Evolutionary conservation across 176 grass and related monocot genomes (phyloP).

Genomic region (Carex littledalei): DNA sequence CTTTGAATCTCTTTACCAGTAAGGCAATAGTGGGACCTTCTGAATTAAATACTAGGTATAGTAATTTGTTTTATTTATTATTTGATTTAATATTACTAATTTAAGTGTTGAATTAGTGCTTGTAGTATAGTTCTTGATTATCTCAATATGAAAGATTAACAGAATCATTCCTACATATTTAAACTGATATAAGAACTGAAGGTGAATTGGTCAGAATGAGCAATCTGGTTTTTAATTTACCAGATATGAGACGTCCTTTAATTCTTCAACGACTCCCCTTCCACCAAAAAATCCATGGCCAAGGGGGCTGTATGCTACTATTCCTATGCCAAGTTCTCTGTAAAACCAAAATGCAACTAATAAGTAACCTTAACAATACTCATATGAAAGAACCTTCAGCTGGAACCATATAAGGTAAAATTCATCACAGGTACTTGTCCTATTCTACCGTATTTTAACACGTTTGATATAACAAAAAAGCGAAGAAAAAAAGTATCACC

Average conservation of each 20-base stretch:
- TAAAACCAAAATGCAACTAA: background rate
- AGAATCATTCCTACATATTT: background rate
- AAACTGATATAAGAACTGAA: background rate
- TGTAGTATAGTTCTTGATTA: background rate
- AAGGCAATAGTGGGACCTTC: background rate
- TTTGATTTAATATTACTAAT: background rate
- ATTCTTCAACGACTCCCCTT: constrained; percentile 39
- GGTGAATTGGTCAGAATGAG: background rate
- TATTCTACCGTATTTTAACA: background rate
- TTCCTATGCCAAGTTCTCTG: constrained; percentile 80
- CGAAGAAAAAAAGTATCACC: constrained; percentile 15
- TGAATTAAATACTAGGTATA: background rate
- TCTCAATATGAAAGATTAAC: background rate
- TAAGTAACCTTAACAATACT: background rate
- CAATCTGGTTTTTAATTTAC: constrained; percentile 18
- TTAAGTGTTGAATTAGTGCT: background rate
- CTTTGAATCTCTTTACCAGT: background rate
- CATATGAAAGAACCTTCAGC: background rate
- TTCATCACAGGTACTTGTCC: background rate
- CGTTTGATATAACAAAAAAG: background rate
- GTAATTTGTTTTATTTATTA: background rate
- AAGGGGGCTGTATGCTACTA: constrained; percentile 83
- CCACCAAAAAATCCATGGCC: constrained; percentile 70
- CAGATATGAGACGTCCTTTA: constrained; percentile 41
- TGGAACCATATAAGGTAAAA: background rate